Evolutionary conservation across 176 grass and related monocot genomes (phyloP), one percentile per base, ranked within the genome.

Genomic region (Themeda triandra): DNA sequence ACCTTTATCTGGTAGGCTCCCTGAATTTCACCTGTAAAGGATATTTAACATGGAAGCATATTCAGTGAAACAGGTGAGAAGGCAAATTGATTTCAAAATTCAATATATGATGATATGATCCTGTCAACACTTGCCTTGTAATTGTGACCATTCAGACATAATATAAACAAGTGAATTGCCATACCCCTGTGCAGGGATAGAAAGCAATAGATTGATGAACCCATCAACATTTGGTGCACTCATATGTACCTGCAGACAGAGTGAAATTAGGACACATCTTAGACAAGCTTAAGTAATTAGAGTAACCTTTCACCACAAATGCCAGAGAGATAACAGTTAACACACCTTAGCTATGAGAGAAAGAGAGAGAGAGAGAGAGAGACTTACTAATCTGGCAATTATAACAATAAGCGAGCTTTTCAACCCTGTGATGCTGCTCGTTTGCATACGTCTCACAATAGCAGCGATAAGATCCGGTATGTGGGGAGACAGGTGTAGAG

Each of bases 1-100:
- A 98, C 91, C 68, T 95, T 98, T 92, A 98, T 98, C 84, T 98
- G 96, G 81, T 98, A 98, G 36, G 91, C 86, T 83, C 96, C 96
- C 68, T 95, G 93, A 88, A 98, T 93, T 91, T 98, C 93, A 89
- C 93, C 93, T 98, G 75, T 58, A 88, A 51, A 53, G 41, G 21
- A 59, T 81, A 71, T 71, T 76, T 77, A 67, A 45, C 36, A 86
- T 65, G 27, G 71, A 75, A 65, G 63, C 42, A 81, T 40, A 41
- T 27, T 45, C 48, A 81, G 68, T 9, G 27, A 23, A 85, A 59
- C 15, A 56, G 21, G 9, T 23, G 23, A 77, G n/a, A 68, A 13
- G 13, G 46, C 59, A 77, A n/a, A 66, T 59, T 67, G 2, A 25
- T 46, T 86, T 72, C 66, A 58, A 48, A 37, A 68, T 79, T 84